Evolutionary conservation across 352 stramenopile genomes (phyloP), one percentile per base, ranked within the genome.

Genomic region (Thalassiosira hispida): DNA sequence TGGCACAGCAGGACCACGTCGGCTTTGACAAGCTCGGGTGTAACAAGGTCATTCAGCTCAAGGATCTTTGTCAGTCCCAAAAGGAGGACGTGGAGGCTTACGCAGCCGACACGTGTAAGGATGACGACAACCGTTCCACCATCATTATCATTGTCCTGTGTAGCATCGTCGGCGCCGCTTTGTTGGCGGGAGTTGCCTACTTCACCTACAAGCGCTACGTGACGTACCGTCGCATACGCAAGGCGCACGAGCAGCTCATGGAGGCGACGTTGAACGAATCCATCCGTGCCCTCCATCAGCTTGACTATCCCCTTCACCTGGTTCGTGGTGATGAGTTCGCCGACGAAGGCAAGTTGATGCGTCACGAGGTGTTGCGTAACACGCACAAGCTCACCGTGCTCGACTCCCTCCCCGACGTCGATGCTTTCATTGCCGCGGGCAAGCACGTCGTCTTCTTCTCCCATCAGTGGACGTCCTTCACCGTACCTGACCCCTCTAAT

Each of bases 391-490:
- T 79, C 12, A 76, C 68, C 40, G 70, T 83, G n/a, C 67, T 83
- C 7, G 75, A 79, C 59, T 83, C 75, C 23, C 70, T 83, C 7
- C 1, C 62, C n/a, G 70, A 83, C 67, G 70, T 83, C 4, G 75
- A 83, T 55, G 69, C 67, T 1, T 79, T 83, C 46, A 74, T 83
- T 23, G 49, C 55, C 25, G 62, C 42, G 3, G 77, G 71, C 44
- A 76, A 84, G 18, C 62, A 81, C 31, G 49, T 81, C 23, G 46
- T 84, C 38, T 84, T 84, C 49, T 84, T 81, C 46, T 77, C 62
- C 35, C 77, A 84, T 35, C 77, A 84, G 42, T 84, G 77, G 77
- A 75, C 66, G 18, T 75, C 77, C 7, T 84, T 80, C 38, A 78
- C 62, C 16, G 2, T 72, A 38, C 77, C 77, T 27, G 77, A 84